Evolutionary conservation across 1,284 basidiomycete species (phyloP).

Genomic region (Rhizoctonia solani): DNA sequence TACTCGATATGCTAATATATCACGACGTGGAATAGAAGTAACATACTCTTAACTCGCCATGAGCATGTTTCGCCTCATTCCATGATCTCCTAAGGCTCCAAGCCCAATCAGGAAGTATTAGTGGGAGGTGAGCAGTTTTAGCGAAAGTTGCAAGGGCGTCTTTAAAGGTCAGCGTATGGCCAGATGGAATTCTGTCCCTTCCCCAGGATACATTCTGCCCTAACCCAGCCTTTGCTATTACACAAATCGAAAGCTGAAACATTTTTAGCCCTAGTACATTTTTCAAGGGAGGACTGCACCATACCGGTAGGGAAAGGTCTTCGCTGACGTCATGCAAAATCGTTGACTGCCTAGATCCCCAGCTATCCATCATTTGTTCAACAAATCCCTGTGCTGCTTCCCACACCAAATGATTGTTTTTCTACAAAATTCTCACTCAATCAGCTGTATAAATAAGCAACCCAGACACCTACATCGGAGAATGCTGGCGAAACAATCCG

Average conservation of each 20-base stretch:
- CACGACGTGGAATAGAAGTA: background rate
- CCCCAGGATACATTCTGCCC: conserved; percentile 33
- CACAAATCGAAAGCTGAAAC: conserved; percentile 22
- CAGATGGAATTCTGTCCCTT: conserved; percentile 3
- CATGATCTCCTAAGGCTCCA: background rate
- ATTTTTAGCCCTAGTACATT: background rate
- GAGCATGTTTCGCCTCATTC: background rate
- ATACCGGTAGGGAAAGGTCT: conserved; percentile 3
- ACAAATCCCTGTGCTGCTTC: background rate
- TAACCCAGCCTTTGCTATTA: conserved; percentile 36
- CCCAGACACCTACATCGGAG: conserved; percentile 1
- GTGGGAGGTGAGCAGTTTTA: background rate
- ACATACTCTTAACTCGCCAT: background rate
- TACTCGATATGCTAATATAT: background rate
- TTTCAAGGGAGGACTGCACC: background rate
- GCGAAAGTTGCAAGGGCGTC: conserved; percentile 1
- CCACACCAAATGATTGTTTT: conserved; percentile 9
- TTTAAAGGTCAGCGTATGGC: conserved; percentile 33
- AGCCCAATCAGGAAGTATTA: conserved; percentile 12
- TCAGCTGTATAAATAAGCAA: background rate
- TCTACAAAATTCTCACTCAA: background rate
- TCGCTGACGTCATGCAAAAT: background rate
- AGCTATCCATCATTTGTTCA: background rate
- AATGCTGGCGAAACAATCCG: conserved; percentile 1
- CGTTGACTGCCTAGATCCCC: background rate